A percentile compares a stretch with the other conserved stretches of the same genome.
Conservation (phyloP, 495 filamentous ascomycete species). For the Jackrogersella multiformis region DNA sequence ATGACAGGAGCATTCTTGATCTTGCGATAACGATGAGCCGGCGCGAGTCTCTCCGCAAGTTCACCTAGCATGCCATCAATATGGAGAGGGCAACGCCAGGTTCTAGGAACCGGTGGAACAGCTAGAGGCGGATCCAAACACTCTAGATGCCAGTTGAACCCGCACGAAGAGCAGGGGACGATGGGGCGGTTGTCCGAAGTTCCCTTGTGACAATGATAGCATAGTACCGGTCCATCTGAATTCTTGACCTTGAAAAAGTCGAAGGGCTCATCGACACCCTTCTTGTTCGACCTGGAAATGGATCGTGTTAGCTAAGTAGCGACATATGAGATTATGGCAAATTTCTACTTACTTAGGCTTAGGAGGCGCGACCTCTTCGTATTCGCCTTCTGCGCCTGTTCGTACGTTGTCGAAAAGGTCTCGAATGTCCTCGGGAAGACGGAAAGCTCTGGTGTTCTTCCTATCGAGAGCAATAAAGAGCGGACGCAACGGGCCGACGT, state of each 20-base stretch:
- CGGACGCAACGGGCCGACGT: slow-evolving; percentile 62
- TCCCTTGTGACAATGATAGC: slow-evolving; percentile 71
- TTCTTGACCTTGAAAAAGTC: slow-evolving; percentile 74
- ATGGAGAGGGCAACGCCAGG: slow-evolving; percentile 92
- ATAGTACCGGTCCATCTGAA: slow-evolving; percentile 74
- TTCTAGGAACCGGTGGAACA: slow-evolving; percentile 72
- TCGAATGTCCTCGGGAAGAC: slow-evolving; percentile 71
- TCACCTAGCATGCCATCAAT: slow-evolving; percentile 64
- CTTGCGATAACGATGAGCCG: slow-evolving; percentile 61
- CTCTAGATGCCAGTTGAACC: slow-evolving; percentile 86
- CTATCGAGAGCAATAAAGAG: slow-evolving; percentile 68
- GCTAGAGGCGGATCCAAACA: slow-evolving; percentile 87
- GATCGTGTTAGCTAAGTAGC: slow-evolving; percentile 37
- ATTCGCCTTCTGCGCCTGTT: slow-evolving; percentile 79
- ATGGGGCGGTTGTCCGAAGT: slow-evolving; percentile 67
- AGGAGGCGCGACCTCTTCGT: slow-evolving; percentile 66
- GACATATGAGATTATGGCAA: not conserved
- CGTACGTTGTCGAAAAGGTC: slow-evolving; percentile 78
- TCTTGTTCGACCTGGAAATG: slow-evolving; percentile 54
- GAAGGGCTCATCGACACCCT: slow-evolving; percentile 68
- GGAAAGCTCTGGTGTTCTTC: slow-evolving; percentile 76
- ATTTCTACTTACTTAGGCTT: slow-evolving; percentile 51
- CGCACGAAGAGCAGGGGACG: slow-evolving; percentile 84
- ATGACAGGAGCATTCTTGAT: slow-evolving; percentile 59
- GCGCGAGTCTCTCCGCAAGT: slow-evolving; percentile 53